Evolutionary conservation across 2,329 filamentous ascomycete genomes (phyloP).

Genomic region (Thielaviopsis musarum): DNA sequence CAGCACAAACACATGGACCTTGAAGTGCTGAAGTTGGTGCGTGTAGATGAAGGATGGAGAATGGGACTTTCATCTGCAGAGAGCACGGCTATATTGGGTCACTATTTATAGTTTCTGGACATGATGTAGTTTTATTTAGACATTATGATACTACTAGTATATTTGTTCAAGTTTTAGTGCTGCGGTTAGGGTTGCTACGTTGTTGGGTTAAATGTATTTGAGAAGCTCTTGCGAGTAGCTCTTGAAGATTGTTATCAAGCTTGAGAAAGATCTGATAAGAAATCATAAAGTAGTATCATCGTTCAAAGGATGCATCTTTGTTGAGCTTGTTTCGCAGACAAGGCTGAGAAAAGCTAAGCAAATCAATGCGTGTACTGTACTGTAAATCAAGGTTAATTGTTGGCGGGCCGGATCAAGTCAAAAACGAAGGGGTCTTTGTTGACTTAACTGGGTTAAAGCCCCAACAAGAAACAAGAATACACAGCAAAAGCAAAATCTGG

Average conservation of each 20-base stretch:
- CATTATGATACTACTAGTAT: not conserved
- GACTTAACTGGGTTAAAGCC: conserved; percentile 1
- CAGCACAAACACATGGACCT: conserved; percentile 1
- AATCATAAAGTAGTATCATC: no score
- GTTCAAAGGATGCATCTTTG: no score
- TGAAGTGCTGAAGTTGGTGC: conserved; percentile 6
- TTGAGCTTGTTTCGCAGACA: no score
- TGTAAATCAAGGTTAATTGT: not conserved
- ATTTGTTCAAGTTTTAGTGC: not conserved
- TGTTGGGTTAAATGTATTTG: not conserved
- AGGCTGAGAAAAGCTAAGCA: no score
- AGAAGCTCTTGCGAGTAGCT: no score
- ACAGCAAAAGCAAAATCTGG: not conserved
- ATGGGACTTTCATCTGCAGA: not conserved
- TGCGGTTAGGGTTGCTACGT: not conserved
- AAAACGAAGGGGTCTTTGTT: not conserved
- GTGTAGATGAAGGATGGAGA: not conserved
- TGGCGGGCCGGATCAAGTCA: not conserved
- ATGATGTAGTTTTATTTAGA: not conserved
- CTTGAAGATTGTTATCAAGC: no score
- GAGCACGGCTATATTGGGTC: not conserved
- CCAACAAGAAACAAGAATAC: not conserved
- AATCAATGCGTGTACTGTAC: no score
- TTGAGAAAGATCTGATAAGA: no score
- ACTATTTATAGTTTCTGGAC: conserved; percentile 2